Conservation (phyloP, 2,329 filamentous ascomycete genomes). For the Colletotrichum trifolii region DNA sequence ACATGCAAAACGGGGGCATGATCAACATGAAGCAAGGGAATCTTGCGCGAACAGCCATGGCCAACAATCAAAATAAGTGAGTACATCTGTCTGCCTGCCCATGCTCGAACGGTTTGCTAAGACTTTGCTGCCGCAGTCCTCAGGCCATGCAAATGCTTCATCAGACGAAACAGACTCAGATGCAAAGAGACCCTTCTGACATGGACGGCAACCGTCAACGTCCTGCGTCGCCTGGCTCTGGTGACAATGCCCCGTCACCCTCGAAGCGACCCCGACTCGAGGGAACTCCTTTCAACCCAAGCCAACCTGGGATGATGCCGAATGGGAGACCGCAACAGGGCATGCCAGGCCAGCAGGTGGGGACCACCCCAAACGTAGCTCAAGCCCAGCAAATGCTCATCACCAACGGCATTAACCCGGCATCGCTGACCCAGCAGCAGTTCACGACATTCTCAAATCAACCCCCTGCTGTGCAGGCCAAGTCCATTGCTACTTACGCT, state of each 20-base stretch:
- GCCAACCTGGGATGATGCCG: conserved; percentile 76
- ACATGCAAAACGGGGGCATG: conserved; percentile 71
- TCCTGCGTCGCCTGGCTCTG: conserved; percentile 82
- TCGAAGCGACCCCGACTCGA: conserved; percentile 88
- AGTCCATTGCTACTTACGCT: conserved; percentile 89
- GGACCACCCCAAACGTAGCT: conserved; percentile 59
- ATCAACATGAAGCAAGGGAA: conserved; percentile 70
- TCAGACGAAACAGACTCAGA: conserved; percentile 79
- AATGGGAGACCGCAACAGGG: conserved; percentile 77
- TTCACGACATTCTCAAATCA: conserved; percentile 72
- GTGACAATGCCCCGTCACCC: conserved; percentile 90
- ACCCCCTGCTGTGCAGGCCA: conserved; percentile 74
- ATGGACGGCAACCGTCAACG: conserved; percentile 87
- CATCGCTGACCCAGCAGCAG: conserved; percentile 78
- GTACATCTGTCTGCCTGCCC: conserved; percentile 43
- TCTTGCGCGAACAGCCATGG: conserved; percentile 80
- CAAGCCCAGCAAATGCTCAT: conserved; percentile 71
- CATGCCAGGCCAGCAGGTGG: conserved; percentile 78
- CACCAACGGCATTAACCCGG: conserved; percentile 79
- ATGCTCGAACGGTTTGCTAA: conserved; percentile 30
- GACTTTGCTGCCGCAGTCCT: conserved; percentile 56
- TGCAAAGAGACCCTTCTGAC: conserved; percentile 88
- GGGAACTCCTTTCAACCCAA: conserved; percentile 76
- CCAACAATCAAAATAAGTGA: conserved; percentile 80
- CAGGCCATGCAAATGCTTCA: conserved; percentile 78